Evolutionary conservation across 768 basidiomycete species (phyloP).

Genomic region (Lepiota venenata): DNA sequence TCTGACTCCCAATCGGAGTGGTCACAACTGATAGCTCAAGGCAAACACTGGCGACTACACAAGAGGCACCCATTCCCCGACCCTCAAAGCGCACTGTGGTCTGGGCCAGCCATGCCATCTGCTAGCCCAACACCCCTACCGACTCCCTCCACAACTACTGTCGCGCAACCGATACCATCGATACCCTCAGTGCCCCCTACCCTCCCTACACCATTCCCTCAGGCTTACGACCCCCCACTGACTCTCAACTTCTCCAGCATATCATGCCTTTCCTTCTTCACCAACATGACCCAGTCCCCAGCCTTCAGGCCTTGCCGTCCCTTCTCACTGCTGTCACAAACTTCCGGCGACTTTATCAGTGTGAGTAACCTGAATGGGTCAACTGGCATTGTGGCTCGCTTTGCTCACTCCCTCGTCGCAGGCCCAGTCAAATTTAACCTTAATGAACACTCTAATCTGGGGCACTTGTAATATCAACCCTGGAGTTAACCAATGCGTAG

Average conservation of each 20-base stretch:
- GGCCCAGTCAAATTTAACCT: slow-evolving; percentile 61
- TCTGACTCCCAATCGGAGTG: slow-evolving; percentile 21
- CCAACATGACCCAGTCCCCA: slow-evolving; percentile 62
- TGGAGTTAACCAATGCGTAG: slow-evolving; percentile 46
- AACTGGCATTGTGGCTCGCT: not conserved
- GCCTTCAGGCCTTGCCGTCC: slow-evolving; percentile 75
- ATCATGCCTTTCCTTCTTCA: slow-evolving; percentile 68
- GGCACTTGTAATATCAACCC: slow-evolving; percentile 72
- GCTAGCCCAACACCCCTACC: slow-evolving; percentile 16
- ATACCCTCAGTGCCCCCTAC: slow-evolving; percentile 47
- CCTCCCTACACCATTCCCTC: slow-evolving; percentile 77
- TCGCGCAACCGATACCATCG: slow-evolving; percentile 33
- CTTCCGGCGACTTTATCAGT: slow-evolving; percentile 49
- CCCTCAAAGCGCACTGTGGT: slow-evolving; percentile 7
- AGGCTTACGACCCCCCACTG: slow-evolving; percentile 64
- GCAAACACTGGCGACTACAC: slow-evolving; percentile 35
- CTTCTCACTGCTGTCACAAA: slow-evolving; percentile 61
- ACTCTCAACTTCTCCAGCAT: slow-evolving; percentile 62
- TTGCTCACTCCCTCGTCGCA: slow-evolving; percentile 24
- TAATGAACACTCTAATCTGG: slow-evolving; percentile 70
- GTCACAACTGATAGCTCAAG: slow-evolving; percentile 8
- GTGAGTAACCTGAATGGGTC: slow-evolving; percentile 32
- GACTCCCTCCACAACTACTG: slow-evolving; percentile 16
- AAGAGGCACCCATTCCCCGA: slow-evolving; percentile 34
- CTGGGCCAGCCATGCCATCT: not conserved